Evolutionary conservation across 148 eudicot genomes (phyloP).

Genomic region (Rhododendron kiyosumense): DNA sequence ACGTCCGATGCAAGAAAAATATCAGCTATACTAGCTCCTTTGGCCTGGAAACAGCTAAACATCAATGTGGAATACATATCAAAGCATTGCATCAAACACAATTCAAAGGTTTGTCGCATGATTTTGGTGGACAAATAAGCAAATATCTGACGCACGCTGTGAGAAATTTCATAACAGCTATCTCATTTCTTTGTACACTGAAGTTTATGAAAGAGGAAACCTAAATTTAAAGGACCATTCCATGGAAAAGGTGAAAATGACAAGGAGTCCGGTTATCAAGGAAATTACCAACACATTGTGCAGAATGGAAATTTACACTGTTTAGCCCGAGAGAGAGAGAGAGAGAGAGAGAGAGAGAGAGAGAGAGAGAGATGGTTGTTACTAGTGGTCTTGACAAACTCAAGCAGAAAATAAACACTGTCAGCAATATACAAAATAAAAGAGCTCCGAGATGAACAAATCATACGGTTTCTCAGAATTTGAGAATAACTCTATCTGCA

Average conservation of each 20-base stretch:
- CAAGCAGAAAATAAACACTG: background rate
- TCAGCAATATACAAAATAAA: background rate
- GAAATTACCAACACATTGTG: background rate
- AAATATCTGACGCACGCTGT: background rate
- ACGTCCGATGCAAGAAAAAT: conserved; percentile 75
- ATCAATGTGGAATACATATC: conserved; percentile 2
- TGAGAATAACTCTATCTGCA: background rate
- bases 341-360: too few species aligned
- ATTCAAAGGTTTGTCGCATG: background rate
- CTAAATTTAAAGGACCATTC: background rate
- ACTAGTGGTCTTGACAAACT: background rate
- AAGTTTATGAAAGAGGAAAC: background rate
- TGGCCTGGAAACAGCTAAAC: conserved; percentile 49
- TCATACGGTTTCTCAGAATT: background rate
- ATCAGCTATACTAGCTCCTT: conserved; percentile 87
- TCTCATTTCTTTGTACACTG: background rate
- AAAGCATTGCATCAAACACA: background rate
- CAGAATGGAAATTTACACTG: background rate
- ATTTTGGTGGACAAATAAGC: background rate
- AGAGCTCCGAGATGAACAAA: background rate
- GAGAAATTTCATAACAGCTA: background rate
- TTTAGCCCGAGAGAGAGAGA: background rate
- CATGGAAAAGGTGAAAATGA: background rate
- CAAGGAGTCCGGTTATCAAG: background rate
- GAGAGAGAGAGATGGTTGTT: too few species aligned